These are phyloP conservation scores for Mucor circinelloides DNA, from an alignment of 371 early-diverging fungal species.

Conservation along the genomic window DNA sequence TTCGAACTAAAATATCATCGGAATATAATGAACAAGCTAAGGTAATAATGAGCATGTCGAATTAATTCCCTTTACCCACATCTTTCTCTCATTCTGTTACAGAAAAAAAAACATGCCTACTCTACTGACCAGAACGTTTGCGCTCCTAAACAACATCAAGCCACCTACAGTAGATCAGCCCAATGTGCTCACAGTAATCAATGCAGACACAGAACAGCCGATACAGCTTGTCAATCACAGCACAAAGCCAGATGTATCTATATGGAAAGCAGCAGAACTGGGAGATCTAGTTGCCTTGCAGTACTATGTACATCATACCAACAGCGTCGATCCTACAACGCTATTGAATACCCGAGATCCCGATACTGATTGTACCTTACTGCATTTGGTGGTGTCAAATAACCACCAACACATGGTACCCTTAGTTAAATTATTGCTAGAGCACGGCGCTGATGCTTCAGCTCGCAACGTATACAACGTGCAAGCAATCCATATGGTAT, in stretches of 20 bases:
- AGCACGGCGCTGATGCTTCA: slow-evolving; percentile 52
- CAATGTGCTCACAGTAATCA: background rate
- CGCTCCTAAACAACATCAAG: slow-evolving; percentile 24
- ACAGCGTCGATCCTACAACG: slow-evolving; percentile 2
- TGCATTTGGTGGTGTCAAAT: slow-evolving; percentile 48
- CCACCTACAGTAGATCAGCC: slow-evolving; percentile 14
- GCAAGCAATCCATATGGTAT: slow-evolving; percentile 42
- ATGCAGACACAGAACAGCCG: background rate
- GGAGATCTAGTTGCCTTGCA: slow-evolving; percentile 30
- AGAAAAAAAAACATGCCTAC: slow-evolving; percentile 17
- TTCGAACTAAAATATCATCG: slow-evolving; percentile 8
- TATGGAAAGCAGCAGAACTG: slow-evolving; percentile 33
- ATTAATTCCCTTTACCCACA: slow-evolving; percentile 1
- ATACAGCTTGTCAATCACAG: background rate
- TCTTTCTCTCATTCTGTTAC: background rate
- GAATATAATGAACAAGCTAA: background rate
- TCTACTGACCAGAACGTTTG: slow-evolving; percentile 26
- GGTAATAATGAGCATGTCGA: background rate
- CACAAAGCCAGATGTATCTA: slow-evolving; percentile 8
- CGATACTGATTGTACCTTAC: slow-evolving; percentile 49
- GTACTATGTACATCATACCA: slow-evolving; percentile 22
- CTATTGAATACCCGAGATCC: slow-evolving; percentile 54
- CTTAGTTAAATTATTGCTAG: slow-evolving; percentile 40
- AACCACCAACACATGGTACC: slow-evolving; percentile 33
- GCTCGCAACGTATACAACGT: slow-evolving; percentile 45